Evolutionary conservation across 495 filamentous ascomycete genomes (phyloP), one percentile per base, ranked within the genome.

Genomic region (Pseudomonodictys pantanalensis): DNA sequence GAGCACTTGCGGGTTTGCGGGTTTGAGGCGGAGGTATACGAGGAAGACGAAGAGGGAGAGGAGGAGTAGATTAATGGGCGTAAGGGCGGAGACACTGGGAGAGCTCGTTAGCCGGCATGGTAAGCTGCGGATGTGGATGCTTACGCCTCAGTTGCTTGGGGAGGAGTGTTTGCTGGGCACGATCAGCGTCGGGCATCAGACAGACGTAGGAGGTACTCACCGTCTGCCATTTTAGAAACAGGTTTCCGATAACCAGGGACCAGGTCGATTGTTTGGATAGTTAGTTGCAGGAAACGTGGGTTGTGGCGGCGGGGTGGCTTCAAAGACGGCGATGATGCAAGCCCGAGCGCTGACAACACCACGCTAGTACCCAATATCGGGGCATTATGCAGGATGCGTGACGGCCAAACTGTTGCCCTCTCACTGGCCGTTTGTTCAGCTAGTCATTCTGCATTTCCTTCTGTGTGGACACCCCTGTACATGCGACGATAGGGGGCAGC

Each of bases 21-120:
- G 67, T 44, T 54, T 68, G 20, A 58, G 70, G 46, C 68, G 68
- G 41, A 65, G 66, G 56, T 59, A 66, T 15, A 60, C 48, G 42
- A 66, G 35, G 51, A 57, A 30, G 53, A 51, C 18, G 50, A 65
- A 58, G 18, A 57, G 38, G 28, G 51, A 26, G 39, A 39, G 24
- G 52, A 56, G 39, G 33, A 63, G 33, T 2, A 58, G 10, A 26
- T 63, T 63, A 53, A 63, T 57, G 52, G 56, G 58, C 1, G 81
- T 76, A 44, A 42, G 26, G 8, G 29, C 18, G 8, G 60, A 58
- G 15, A 47, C 38, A 3, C 60, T 63, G 24, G 26, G 42, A 41
- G 70, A 70, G 22, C 75, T 75, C 52, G 75, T 75, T 43, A 83
- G 75, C 56, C 77, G 78, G 48, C 77, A 68, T 66, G 79, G 18